Base-by-base conservation (phyloP, 345 rosid genomes). In the Melaleuca quinquenervia region DNA sequence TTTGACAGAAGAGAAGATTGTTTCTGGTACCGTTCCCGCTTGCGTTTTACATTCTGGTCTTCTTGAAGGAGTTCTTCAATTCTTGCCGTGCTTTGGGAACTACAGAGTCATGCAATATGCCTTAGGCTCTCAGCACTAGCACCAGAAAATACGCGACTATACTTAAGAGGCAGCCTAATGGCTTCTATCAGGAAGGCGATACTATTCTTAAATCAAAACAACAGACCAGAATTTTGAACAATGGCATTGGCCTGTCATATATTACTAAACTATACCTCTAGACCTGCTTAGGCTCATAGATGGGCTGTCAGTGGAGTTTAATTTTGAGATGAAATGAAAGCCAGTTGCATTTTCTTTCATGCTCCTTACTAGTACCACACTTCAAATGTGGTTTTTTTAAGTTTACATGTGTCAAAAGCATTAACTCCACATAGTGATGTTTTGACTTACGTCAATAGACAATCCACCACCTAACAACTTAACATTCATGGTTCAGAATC, bases 41-140 rank as follows among this genome's bases (percentile, higher is more conserved):
- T 91, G n/a, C 92, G 90, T 90, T 92, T 96, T 48, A 90, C 98
- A 82, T 96, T 98, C 85, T 93, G 95, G 86, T 96, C 99, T 91
- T 98, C 99, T 90, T 91, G 94, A 80, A 98, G 96, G 88, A 98
- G 89, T 84, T 97, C 94, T 89, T 96, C 99, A 83, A 98, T 94
- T 89, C 93, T 94, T 70, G 88, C 90, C 29, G 91, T 88, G 91
- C 97, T 95, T 90, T 93, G 96, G 32, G 96, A 91, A 91, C 99
- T 98, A 75, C n/a, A 26, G 87, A 85, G 51, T 32, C 11, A 85
- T 56, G 86, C 80, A 36, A 7, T 70, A 70, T 70, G 80, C 80
- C 48, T 70, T 36, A 32, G 80, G 80, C 48, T 36, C 80, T 70
- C 48, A 32, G 80, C 80, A 70, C 26, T 36, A 32, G 6, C 48